A percentile compares a stretch with the other conserved stretches of the same genome.
Conservation (phyloP, 2,329 filamentous ascomycete genomes). For the Trichocomaceae sp. region DNA sequence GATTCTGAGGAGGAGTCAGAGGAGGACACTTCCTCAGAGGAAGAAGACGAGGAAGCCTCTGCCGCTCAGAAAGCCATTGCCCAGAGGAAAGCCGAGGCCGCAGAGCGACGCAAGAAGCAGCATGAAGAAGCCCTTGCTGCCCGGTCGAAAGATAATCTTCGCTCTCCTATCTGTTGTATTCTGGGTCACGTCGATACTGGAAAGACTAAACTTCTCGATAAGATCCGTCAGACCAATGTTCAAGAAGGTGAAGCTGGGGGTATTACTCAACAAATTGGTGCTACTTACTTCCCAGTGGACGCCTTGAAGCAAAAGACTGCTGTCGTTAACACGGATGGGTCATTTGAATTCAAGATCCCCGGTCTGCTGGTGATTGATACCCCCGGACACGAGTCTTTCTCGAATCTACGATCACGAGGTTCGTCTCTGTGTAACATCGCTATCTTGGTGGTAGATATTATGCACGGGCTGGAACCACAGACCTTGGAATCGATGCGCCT, state of each 20-base stretch:
- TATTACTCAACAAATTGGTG: slow-evolving; percentile 99
- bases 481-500: slow-evolving; percentile 96
- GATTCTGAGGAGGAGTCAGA: slow-evolving; percentile 40
- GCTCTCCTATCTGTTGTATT: slow-evolving; percentile 99
- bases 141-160: slow-evolving; percentile 85
- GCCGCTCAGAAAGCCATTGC: slow-evolving; percentile 66
- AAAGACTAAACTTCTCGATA: slow-evolving; percentile 98
- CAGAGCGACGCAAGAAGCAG: slow-evolving; percentile 78
- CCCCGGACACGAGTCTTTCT: slow-evolving; percentile 99
- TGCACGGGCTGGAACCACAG: slow-evolving; percentile 97
- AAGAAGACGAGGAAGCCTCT: slow-evolving; percentile 64
- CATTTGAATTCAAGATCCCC: slow-evolving; percentile 95
- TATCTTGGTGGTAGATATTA: slow-evolving; percentile 97
- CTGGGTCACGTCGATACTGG: slow-evolving; percentile 99
- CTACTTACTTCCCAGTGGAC: slow-evolving; percentile 96
- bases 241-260: slow-evolving; percentile 98
- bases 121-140: slow-evolving; percentile 88
- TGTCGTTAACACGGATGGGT: slow-evolving; percentile 83
- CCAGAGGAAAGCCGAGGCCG: slow-evolving; percentile 78
- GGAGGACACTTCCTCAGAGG: slow-evolving; percentile 33
- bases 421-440: slow-evolving; percentile 99
- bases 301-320: slow-evolving; percentile 86
- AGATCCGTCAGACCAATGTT: slow-evolving; percentile 96
- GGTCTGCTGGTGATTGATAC: slow-evolving; percentile 96
- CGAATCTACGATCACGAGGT: slow-evolving; percentile 90